Percentiles rank a stretch among this genome's conserved stretches.
Evolutionary conservation across 768 basidiomycete species (phyloP).

Genomic region (Termitomyces sp.): DNA sequence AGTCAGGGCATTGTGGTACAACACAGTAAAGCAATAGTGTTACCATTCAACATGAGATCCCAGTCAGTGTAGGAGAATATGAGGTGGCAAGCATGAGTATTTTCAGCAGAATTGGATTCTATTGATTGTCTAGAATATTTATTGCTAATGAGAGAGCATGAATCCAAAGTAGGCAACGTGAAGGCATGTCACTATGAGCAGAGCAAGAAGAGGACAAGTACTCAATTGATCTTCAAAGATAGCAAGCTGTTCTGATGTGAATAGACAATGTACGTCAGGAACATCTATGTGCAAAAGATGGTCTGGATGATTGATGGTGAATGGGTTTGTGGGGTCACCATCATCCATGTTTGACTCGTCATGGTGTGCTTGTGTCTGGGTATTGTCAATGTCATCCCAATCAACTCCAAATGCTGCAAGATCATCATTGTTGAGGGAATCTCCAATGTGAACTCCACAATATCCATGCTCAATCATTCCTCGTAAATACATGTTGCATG

Average conservation of each 20-base stretch:
- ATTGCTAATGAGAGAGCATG: neutral
- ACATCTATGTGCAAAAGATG: neutral
- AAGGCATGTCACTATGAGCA: neutral
- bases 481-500: too few species aligned
- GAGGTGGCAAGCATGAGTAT: too few species aligned
- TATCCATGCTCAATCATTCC: neutral
- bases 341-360: neutral
- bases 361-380: neutral
- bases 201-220: neutral
- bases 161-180: neutral
- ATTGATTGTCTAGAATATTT: too few species aligned
- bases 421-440: neutral
- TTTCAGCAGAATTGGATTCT: too few species aligned
- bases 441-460: neutral
- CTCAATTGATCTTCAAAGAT: neutral
- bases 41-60: too few species aligned
- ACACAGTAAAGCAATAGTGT: too few species aligned
- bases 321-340: neutral
- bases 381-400: neutral
- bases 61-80: too few species aligned
- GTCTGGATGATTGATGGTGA: neutral
- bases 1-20: too few species aligned
- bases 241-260: neutral
- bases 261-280: neutral
- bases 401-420: neutral